A percentile compares a stretch with the other conserved stretches of the same genome.
These are phyloP conservation scores for Coemansia sp. DNA, from an alignment of 192 early-diverging fungal genomes.

Conservation along the genomic window DNA sequence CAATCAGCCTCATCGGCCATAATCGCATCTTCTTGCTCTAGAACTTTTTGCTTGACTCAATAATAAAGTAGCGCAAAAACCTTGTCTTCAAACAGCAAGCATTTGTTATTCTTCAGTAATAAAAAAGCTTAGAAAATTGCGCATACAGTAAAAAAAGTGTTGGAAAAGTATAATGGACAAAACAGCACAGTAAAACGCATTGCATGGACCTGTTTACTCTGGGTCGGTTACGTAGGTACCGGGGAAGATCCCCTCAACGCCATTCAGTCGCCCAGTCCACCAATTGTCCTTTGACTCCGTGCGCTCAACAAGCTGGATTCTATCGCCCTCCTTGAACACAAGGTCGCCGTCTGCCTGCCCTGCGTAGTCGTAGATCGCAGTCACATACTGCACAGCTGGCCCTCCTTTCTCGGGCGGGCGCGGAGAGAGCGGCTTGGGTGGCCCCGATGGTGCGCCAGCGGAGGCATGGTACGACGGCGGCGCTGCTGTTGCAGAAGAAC, in stretches of 20 bases:
- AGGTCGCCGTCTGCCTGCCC: constrained; percentile 74
- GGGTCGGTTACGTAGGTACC: constrained; percentile 58
- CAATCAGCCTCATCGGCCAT: no score
- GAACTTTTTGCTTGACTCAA: no score
- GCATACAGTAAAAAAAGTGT: not conserved
- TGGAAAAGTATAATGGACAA: not conserved
- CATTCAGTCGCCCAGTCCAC: constrained; percentile 78
- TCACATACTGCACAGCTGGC: constrained; percentile 42
- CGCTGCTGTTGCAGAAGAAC: constrained; percentile 17
- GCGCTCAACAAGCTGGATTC: constrained; percentile 67
- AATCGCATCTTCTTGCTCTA: no score
- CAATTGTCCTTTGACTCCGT: constrained; percentile 67
- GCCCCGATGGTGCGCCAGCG: not conserved
- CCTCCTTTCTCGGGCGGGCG: constrained; percentile 21
- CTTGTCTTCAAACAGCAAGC: no score
- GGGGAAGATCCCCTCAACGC: constrained; percentile 69
- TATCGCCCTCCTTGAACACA: constrained; percentile 68
- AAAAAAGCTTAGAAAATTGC: not conserved
- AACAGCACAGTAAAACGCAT: not conserved
- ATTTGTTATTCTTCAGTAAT: no score
- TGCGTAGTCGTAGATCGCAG: constrained; percentile 77
- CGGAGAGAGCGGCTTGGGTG: not conserved
- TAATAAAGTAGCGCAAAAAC: no score
- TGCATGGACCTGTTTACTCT: constrained; percentile 11
- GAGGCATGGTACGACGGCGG: constrained; percentile 17